Conservation (phyloP, 2,329 filamentous ascomycete species). For the Aureobasidium sp. region DNA sequence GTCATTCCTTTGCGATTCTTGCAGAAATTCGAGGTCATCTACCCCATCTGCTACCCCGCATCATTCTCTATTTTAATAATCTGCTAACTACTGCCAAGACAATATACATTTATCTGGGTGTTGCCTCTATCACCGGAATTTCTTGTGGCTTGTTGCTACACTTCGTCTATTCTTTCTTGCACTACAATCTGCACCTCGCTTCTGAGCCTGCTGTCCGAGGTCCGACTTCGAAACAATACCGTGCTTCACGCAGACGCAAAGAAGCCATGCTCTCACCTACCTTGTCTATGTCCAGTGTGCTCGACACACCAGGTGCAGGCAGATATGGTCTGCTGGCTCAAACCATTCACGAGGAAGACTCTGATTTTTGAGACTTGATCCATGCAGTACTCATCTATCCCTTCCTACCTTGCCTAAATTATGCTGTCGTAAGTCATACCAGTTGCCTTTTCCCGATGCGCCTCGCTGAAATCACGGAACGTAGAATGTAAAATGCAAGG, state of each 20-base stretch:
- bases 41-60: not conserved
- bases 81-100: conserved; percentile 32
- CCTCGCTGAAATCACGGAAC: conserved; percentile 15
- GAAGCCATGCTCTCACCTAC: conserved; percentile 19
- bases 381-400: not conserved
- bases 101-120: conserved; percentile 53
- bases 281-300: conserved; percentile 20
- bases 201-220: conserved; percentile 15
- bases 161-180: conserved; percentile 48
- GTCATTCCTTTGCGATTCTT: conserved; percentile 46
- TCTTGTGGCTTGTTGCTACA: conserved; percentile 54
- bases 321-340: conserved; percentile 51
- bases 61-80: conserved; percentile 18
- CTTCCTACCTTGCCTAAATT: not conserved
- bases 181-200: conserved; percentile 22
- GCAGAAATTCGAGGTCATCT: conserved; percentile 45
- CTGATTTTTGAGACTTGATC: conserved; percentile 34
- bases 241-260: conserved; percentile 24
- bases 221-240: conserved; percentile 28
- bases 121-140: conserved; percentile 61
- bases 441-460: conserved; percentile 5
- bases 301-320: conserved; percentile 28
- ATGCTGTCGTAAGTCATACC: conserved; percentile 11
- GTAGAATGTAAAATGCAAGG: not conserved
- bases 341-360: conserved; percentile 64